Percentiles rank a stretch among this genome's conserved stretches.
These are phyloP conservation scores for Gyromitra esculenta DNA, from an alignment of 2,329 filamentous ascomycete species.

Conservation along the genomic window DNA sequence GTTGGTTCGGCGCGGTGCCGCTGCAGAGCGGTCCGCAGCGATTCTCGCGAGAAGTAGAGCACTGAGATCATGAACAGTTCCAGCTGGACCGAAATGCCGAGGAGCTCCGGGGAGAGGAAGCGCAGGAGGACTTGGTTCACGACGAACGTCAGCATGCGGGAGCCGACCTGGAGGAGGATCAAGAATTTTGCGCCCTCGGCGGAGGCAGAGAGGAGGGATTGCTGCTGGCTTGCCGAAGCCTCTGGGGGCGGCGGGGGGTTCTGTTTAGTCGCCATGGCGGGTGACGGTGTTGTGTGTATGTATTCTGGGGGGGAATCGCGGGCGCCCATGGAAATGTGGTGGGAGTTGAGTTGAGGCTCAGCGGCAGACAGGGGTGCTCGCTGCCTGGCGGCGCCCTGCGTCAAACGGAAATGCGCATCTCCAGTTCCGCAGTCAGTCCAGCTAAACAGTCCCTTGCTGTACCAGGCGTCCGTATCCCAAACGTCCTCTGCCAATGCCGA, in stretches of 20 bases:
- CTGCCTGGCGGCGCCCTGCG: slow-evolving; percentile 23
- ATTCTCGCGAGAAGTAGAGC: slow-evolving; percentile 94
- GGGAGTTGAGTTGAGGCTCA: slow-evolving; percentile 34
- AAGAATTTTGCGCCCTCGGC: slow-evolving; percentile 83
- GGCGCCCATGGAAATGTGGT: slow-evolving; percentile 13
- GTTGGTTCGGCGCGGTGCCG: slow-evolving; percentile 68
- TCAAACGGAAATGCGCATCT: too few relatives aligned
- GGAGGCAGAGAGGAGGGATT: slow-evolving; percentile 60
- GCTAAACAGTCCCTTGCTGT: too few relatives aligned
- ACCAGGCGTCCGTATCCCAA: too few relatives aligned
- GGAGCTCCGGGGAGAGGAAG: slow-evolving; percentile 82
- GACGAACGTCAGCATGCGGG: slow-evolving; percentile 86
- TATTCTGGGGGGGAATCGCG: not conserved
- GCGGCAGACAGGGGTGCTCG: slow-evolving; percentile 1
- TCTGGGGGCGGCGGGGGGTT: slow-evolving; percentile 14
- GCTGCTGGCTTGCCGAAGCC: slow-evolving; percentile 29
- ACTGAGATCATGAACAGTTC: slow-evolving; percentile 92
- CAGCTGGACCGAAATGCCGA: slow-evolving; percentile 87
- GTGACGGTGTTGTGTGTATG: not conserved
- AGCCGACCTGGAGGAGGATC: slow-evolving; percentile 85
- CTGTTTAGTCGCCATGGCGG: slow-evolving; percentile 35
- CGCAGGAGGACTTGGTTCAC: slow-evolving; percentile 92
- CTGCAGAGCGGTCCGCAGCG: slow-evolving; percentile 88
- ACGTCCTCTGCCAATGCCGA: too few relatives aligned
- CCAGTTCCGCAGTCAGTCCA: too few relatives aligned